A percentile compares a stretch with the other conserved stretches of the same genome.
Conservation (phyloP, 2,329 filamentous ascomycete genomes). For the Pyrenophora graminea region DNA sequence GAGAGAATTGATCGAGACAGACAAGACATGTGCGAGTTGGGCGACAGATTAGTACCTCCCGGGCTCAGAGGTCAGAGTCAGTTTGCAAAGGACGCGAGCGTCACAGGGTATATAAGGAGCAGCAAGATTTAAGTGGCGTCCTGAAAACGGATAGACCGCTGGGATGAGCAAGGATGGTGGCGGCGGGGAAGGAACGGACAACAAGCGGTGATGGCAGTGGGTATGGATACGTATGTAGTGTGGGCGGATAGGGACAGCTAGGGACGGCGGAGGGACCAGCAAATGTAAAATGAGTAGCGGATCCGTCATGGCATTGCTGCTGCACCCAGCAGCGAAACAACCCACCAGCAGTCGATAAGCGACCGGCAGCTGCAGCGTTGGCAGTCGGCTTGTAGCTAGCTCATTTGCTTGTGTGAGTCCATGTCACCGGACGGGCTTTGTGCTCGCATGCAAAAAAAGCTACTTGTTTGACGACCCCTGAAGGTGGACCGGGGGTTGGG, state of each 20-base stretch:
- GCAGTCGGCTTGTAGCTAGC: constrained; percentile 26
- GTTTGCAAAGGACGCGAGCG: constrained; percentile 39
- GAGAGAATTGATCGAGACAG: constrained; percentile 20
- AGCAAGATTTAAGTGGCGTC: constrained; percentile 48
- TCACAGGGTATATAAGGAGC: constrained; percentile 45
- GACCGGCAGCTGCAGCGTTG: constrained; percentile 37
- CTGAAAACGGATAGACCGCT: constrained; percentile 43
- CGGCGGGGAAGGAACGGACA: constrained; percentile 47
- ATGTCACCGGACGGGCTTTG: constrained; percentile 31
- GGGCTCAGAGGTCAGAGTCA: constrained; percentile 32
- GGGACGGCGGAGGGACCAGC: constrained; percentile 37
- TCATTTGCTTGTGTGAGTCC: constrained; percentile 35
- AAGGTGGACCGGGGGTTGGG: constrained; percentile 40
- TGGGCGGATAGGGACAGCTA: constrained; percentile 41
- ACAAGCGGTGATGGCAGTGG: constrained; percentile 44
- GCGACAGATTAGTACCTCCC: constrained; percentile 31
- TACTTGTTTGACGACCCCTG: constrained; percentile 32
- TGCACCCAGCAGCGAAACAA: constrained; percentile 22
- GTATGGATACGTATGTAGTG: constrained; percentile 44
- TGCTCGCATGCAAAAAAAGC: constrained; percentile 15
- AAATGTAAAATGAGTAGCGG: constrained; percentile 37
- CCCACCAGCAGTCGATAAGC: constrained; percentile 32
- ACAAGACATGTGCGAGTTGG: constrained; percentile 39
- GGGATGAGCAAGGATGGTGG: constrained; percentile 41
- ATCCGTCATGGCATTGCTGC: constrained; percentile 31